Conservation (phyloP, 2,329 filamentous ascomycete species). For the Phaeosphaeria sp. region DNA sequence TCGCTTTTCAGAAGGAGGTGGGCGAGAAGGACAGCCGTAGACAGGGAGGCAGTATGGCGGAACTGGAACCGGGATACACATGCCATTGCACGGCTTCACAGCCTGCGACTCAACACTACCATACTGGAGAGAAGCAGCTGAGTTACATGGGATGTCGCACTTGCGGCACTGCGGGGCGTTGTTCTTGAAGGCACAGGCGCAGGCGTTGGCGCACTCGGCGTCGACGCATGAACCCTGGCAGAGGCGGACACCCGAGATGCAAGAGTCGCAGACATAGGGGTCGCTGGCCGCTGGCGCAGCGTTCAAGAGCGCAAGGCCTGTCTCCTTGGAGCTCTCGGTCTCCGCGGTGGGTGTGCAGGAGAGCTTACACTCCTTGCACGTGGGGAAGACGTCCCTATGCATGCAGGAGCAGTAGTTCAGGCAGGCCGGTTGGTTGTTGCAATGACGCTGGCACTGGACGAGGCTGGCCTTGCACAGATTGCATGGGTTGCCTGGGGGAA, state of each 20-base stretch:
- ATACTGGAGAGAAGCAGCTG: neutral
- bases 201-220: neutral
- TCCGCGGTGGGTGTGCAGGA: neutral
- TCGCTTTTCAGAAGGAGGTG: neutral
- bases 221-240: neutral
- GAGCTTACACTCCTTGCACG: neutral
- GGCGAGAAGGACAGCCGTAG: neutral
- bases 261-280: neutral
- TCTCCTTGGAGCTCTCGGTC: neutral
- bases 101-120: neutral
- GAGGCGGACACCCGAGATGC: neutral
- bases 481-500: neutral
- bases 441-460: neutral
- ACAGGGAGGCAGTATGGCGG: neutral
- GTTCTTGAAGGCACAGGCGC: neutral
- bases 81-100: neutral
- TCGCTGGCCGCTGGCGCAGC: neutral
- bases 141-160: neutral
- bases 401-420: neutral
- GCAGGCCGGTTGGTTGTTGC: neutral
- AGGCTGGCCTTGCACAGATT: neutral
- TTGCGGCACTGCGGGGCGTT: neutral
- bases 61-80: neutral
- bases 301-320: neutral
- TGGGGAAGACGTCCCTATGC: neutral